Evolutionary conservation across 805 yeast genomes (phyloP).

Genomic region (Helenozyma rhizophorensis): DNA sequence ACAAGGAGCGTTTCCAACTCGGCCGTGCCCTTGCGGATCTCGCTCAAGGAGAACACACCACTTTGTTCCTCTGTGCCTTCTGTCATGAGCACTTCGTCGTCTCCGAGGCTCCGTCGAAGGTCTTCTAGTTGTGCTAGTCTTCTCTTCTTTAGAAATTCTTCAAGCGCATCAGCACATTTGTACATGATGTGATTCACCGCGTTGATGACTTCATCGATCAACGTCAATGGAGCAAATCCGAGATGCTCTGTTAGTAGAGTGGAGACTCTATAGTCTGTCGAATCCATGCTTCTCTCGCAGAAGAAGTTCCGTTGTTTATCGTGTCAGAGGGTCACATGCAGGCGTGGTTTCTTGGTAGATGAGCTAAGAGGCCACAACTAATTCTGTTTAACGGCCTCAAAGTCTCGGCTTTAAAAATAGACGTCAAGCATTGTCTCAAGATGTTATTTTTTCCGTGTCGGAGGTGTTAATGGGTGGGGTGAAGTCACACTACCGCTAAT

Average conservation of each 20-base stretch:
- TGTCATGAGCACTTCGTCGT: conserved; percentile 14
- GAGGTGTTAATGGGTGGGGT: too few relatives aligned
- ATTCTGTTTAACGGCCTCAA: too few relatives aligned
- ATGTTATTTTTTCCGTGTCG: too few relatives aligned
- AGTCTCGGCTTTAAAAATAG: too few relatives aligned
- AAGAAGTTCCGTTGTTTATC: too few relatives aligned
- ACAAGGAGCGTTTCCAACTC: conserved; percentile 74
- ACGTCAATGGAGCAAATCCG: conserved; percentile 76
- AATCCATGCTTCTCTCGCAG: too few relatives aligned
- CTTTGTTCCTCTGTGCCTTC: conserved; percentile 9
- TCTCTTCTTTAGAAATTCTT: conserved; percentile 46
- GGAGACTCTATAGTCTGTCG: conserved; percentile 27
- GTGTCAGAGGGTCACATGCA: too few relatives aligned
- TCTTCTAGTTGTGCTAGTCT: conserved; percentile 14
- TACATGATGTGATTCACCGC: conserved; percentile 82
- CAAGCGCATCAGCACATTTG: conserved; percentile 76
- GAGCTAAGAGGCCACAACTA: too few relatives aligned
- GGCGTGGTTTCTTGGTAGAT: too few relatives aligned
- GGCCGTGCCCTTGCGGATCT: conserved; percentile 74
- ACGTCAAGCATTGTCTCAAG: too few relatives aligned
- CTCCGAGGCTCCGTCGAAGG: conserved; percentile 14
- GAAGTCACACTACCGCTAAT: too few relatives aligned
- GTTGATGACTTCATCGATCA: conserved; percentile 84
- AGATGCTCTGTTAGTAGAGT: conserved; percentile 75
- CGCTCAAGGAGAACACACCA: conserved; percentile 30